Evolutionary conservation across 225 moss, liverwort and hornwort species (phyloP), one percentile per base, ranked within the genome.

Genomic region (Anthoceros angustus): DNA sequence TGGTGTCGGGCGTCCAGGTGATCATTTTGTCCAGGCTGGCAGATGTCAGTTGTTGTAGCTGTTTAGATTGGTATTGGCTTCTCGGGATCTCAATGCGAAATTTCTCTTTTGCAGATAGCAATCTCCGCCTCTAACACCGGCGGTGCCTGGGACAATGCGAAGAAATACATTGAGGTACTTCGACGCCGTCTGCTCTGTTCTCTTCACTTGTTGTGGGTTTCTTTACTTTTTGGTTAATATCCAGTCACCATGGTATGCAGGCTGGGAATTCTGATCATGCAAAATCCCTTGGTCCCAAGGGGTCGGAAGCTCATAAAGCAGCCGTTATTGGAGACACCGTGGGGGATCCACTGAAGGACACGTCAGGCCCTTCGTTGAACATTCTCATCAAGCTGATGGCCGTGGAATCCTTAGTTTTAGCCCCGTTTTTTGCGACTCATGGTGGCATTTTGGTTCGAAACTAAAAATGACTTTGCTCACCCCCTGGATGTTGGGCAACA

Each of bases 1-100:
- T 93, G 77, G 93, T 93, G 11, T 93, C 93, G n/a, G 93, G 93
- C 16, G 93, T 93, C 0, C 93, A 80, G 86, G 86, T 86, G 64
- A 63, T 18, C 23, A 32, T 32, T 1, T 32, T 55, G 55, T 6
- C 2, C 5, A 25, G 39, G n/a, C 39, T 65, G 12, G 7, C 25
- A 18, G 18, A 65, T 69, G 69, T 9, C 24, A 5, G 32, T 32
- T 1, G 32, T 32, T 32, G 32, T 66, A 10, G 65, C 42, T 25
- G 39, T 25, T 9, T 9, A 65, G 3, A 2, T 42, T 41, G 12
- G 40, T 23, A 2, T 66, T 16, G 0, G 41, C 42, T 41, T 43
- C 20, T 11, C 23, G 10, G 11, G 65, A 26, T 2, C 16, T 11
- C 39, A 10, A 65, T 38, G 12, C 32, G 3, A 65, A 65, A 8